Evolutionary conservation across 805 yeast species (phyloP).

Genomic region (Debaryomyces castellii): DNA sequence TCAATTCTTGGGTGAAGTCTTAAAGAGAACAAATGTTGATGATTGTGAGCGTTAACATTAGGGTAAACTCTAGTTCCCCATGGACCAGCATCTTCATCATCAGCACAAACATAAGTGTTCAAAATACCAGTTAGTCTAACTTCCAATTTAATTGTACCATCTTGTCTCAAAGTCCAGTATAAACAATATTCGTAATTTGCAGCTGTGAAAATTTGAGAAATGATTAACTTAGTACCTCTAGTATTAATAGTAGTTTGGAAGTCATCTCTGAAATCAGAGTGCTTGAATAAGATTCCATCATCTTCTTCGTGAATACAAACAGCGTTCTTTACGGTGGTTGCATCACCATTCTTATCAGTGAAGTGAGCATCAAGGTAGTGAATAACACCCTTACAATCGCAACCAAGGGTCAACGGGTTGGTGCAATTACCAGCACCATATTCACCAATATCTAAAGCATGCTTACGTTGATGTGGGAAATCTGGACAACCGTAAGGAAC

Average conservation of each 20-base stretch:
- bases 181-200: conserved; percentile 84
- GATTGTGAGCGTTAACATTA: conserved; percentile 79
- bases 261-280: conserved; percentile 80
- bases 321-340: conserved; percentile 71
- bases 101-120: conserved; percentile 66
- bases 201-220: conserved; percentile 83
- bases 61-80: conserved; percentile 85
- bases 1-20: conserved; percentile 81
- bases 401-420: conserved; percentile 73
- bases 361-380: conserved; percentile 82
- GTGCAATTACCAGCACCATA: conserved; percentile 88
- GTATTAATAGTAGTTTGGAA: conserved; percentile 73
- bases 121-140: conserved; percentile 79
- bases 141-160: conserved; percentile 79
- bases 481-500: conserved; percentile 83
- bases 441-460: conserved; percentile 84
- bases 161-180: conserved; percentile 82
- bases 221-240: conserved; percentile 69
- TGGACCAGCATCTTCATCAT: conserved; percentile 66
- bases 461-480: conserved; percentile 81
- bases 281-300: conserved; percentile 76
- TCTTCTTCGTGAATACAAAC: conserved; percentile 86
- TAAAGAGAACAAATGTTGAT: conserved; percentile 78
- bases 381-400: conserved; percentile 85
- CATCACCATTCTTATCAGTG: conserved; percentile 64